Conservation (phyloP, 768 basidiomycete genomes). For the Podaxis sp. region DNA sequence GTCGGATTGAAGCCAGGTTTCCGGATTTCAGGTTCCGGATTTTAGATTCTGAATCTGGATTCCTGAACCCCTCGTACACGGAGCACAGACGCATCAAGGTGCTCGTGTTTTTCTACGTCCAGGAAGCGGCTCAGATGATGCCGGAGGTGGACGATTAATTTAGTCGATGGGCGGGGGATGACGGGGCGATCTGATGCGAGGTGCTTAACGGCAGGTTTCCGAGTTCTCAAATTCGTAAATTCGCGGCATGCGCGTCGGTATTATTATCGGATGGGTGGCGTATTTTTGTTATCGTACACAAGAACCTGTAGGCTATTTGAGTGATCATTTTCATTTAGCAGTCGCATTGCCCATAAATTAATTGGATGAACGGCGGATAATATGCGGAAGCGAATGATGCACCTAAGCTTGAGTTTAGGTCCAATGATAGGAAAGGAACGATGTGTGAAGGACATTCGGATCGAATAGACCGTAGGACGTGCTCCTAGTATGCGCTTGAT, state of each 20-base stretch:
- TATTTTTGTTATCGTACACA: conserved; percentile 1
- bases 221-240: neutral
- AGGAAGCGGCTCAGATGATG: neutral
- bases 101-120: neutral
- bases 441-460: neutral
- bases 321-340: too few species aligned
- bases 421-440: neutral
- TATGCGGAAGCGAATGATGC: neutral
- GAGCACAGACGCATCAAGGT: neutral
- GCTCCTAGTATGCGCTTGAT: neutral
- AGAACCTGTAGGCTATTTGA: neutral
- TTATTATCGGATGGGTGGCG: too few species aligned
- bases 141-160: neutral
- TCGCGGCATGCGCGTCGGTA: neutral
- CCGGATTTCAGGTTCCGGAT: neutral
- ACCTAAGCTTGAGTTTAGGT: neutral
- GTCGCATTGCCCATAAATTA: too few species aligned
- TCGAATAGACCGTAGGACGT: neutral
- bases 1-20: conserved; percentile 24
- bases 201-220: neutral
- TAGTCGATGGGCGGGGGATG: neutral
- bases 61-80: neutral
- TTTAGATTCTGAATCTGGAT: neutral
- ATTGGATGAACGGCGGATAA: neutral
- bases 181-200: neutral